Percentiles rank a stretch among this genome's conserved stretches.
These are phyloP conservation scores for Hypoxylon perforatum DNA, from an alignment of 495 filamentous ascomycete species.

Conservation along the genomic window DNA sequence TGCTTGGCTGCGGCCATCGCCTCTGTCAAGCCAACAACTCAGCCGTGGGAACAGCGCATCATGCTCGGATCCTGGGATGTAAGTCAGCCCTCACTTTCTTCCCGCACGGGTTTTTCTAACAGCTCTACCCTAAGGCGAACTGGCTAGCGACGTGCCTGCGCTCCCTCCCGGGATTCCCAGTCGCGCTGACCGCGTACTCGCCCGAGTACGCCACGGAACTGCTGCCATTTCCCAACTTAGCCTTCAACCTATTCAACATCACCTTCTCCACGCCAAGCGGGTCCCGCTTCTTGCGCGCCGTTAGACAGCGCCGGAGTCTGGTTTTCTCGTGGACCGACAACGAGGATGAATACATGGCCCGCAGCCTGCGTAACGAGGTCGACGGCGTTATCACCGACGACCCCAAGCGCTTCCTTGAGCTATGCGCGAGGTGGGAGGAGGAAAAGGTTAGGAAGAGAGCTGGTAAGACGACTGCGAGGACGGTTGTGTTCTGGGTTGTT, in stretches of 20 bases:
- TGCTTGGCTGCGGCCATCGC: conserved; percentile 70
- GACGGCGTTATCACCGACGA: background rate
- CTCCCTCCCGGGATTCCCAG: conserved; percentile 73
- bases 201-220: conserved; percentile 43
- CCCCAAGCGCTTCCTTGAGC: background rate
- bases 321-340: conserved; percentile 91
- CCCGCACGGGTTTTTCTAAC: background rate
- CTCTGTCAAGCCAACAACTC: conserved; percentile 57
- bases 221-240: background rate
- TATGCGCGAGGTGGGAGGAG: background rate
- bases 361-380: conserved; percentile 62
- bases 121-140: conserved; percentile 55
- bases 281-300: conserved; percentile 70
- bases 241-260: conserved; percentile 72
- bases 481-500: background rate
- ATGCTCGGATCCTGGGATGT: conserved; percentile 84
- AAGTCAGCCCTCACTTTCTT: conserved; percentile 37
- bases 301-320: conserved; percentile 67
- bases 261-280: conserved; percentile 61
- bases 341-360: conserved; percentile 75
- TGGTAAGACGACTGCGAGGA: background rate
- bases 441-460: background rate
- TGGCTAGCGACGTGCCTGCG: conserved; percentile 63
- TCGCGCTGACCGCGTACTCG: conserved; percentile 70
- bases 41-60: conserved; percentile 76